phyloP scores from a whole-genome alignment of 169 alveolate species.

The Plasmodium sp. region DNA sequence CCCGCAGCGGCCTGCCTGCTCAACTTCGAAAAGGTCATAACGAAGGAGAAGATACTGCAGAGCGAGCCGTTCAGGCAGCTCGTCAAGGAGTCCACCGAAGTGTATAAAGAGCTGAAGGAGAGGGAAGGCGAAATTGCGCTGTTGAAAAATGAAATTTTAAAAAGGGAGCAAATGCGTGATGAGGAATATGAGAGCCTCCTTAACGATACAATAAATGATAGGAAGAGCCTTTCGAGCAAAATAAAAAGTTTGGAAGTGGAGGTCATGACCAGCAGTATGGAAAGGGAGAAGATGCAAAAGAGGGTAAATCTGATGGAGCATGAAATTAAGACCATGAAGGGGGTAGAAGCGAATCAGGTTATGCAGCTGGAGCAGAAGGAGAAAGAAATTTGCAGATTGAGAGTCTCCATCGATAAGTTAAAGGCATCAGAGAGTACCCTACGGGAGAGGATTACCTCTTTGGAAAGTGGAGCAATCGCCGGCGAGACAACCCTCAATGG shows the following conservation, averaged over 20 bases:
- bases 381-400: conserved; percentile 33
- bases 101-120: conserved; percentile 16
- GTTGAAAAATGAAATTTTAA: conserved; percentile 40
- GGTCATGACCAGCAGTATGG: conserved; percentile 9
- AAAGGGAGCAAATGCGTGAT: conserved; percentile 29
- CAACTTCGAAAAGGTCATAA: conserved; percentile 15
- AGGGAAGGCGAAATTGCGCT: conserved; percentile 31
- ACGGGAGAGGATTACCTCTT: neutral
- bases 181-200: conserved; percentile 48
- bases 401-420: neutral
- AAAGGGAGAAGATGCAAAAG: conserved; percentile 18
- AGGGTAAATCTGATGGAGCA: conserved; percentile 16
- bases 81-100: conserved; percentile 14
- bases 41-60: conserved; percentile 40
- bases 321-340: conserved; percentile 25
- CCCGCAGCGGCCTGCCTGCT: neutral
- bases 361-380: conserved; percentile 52
- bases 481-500: neutral
- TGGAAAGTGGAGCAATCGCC: neutral
- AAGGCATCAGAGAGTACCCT: conserved; percentile 26
- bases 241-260: conserved; percentile 49
- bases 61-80: conserved; percentile 49
- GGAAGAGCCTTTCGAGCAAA: neutral
- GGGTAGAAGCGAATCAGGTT: conserved; percentile 19
- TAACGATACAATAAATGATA: conserved; percentile 19